phyloP scores from a whole-genome alignment of 2,329 filamentous ascomycete genomes.

The Atkinsonella hypoxylon region DNA sequence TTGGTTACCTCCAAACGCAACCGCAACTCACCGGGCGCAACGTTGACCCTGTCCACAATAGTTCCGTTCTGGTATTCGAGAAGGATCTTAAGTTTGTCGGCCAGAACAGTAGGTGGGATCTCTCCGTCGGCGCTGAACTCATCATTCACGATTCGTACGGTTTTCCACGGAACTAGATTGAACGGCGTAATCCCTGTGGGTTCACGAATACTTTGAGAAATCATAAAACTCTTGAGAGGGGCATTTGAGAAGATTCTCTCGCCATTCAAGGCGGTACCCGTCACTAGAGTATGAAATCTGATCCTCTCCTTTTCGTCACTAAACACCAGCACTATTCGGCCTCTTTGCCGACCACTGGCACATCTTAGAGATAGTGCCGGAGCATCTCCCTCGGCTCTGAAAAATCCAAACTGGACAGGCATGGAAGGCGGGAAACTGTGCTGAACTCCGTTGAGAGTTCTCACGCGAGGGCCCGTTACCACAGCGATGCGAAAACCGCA shows the following conservation, averaged over 20 bases:
- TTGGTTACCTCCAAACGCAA: conserved; percentile 52
- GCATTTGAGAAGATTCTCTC: conserved; percentile 64
- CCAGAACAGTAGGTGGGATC: conserved; percentile 56
- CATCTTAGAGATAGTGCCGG: conserved; percentile 62
- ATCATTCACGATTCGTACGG: conserved; percentile 60
- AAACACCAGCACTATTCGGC: conserved; percentile 69
- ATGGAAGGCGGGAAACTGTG: conserved; percentile 53
- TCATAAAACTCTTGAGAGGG: conserved; percentile 50
- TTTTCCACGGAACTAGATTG: conserved; percentile 49
- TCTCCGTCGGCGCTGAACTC: conserved; percentile 49
- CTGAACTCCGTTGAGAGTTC: conserved; percentile 65
- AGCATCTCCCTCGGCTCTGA: conserved; percentile 57
- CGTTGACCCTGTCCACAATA: conserved; percentile 72
- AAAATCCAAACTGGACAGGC: conserved; percentile 67
- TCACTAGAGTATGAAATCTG: conserved; percentile 59
- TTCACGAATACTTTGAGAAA: conserved; percentile 41
- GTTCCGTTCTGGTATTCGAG: conserved; percentile 66
- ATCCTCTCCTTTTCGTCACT: conserved; percentile 58
- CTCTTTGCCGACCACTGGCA: conserved; percentile 51
- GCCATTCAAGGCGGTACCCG: conserved; percentile 56
- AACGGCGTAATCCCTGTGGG: conserved; percentile 37
- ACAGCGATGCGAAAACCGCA: conserved; percentile 69
- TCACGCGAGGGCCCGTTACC: conserved; percentile 64
- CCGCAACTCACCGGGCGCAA: conserved; percentile 62
- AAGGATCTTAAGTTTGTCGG: conserved; percentile 64